A percentile compares a stretch with the other conserved stretches of the same genome.
Conservation (phyloP, 768 basidiomycete species). For the Russula ochroleuca region DNA sequence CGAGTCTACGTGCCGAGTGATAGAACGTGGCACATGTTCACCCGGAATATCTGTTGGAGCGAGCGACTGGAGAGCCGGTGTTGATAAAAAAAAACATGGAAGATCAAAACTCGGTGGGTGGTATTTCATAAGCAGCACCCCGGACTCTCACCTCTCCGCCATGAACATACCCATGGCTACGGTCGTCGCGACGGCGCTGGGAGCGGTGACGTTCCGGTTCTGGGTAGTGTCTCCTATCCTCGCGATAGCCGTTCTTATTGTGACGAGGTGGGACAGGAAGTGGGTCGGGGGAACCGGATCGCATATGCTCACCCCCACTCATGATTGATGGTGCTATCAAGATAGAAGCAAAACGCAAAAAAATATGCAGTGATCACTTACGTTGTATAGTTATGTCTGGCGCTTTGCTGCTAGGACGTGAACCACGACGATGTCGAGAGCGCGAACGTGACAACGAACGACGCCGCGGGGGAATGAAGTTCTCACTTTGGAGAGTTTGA, state of each 20-base stretch:
- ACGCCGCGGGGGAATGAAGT: not conserved
- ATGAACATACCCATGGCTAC: not conserved
- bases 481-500: constrained; percentile 14
- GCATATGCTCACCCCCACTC: constrained; percentile 6
- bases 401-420: constrained; percentile 19
- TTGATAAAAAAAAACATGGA: not conserved
- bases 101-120: not conserved
- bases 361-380: not conserved
- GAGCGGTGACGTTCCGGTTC: constrained; percentile 18
- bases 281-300: constrained; percentile 19
- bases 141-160: constrained; percentile 13
- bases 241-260: constrained; percentile 11
- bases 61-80: not conserved
- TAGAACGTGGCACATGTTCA: not conserved
- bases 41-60: not conserved
- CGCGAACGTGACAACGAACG: constrained; percentile 9
- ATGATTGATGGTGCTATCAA: constrained; percentile 16
- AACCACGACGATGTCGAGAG: constrained; percentile 14
- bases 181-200: constrained; percentile 17
- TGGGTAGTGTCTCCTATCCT: not conserved
- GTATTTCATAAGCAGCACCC: not conserved
- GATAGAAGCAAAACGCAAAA: not conserved
- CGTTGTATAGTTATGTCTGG: constrained; percentile 22
- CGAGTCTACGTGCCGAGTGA: not conserved
- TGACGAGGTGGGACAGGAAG: constrained; percentile 22